These are phyloP conservation scores for Lactarius vividus DNA, from an alignment of 768 basidiomycete species.

Conservation along the genomic window DNA sequence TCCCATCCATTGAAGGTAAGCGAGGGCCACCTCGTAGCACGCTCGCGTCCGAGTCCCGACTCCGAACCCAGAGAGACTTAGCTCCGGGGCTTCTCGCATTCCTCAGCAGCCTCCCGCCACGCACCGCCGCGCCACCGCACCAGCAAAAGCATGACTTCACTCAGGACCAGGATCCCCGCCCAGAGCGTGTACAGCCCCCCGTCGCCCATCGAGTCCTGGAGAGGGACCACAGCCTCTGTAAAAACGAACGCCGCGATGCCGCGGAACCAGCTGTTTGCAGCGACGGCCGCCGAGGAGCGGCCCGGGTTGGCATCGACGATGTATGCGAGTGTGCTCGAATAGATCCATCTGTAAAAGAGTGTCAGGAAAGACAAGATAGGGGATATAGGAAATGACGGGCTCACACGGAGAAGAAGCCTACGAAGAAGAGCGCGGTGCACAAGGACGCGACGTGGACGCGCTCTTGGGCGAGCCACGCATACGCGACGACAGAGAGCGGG, in stretches of 20 bases:
- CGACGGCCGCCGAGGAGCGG: slow-evolving; percentile 70
- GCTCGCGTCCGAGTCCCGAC: not conserved
- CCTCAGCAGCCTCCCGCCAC: slow-evolving; percentile 57
- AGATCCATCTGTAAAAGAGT: slow-evolving; percentile 46
- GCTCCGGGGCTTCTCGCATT: slow-evolving; percentile 35
- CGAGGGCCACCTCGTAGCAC: not conserved
- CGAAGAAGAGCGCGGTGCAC: slow-evolving; percentile 67
- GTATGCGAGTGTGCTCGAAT: slow-evolving; percentile 74
- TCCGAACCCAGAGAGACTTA: not conserved
- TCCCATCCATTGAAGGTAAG: no score
- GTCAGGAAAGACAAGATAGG: slow-evolving; percentile 9
- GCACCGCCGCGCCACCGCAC: slow-evolving; percentile 54
- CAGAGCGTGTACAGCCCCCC: slow-evolving; percentile 77
- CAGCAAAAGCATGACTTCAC: slow-evolving; percentile 55
- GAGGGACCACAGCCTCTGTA: slow-evolving; percentile 69
- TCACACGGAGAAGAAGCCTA: slow-evolving; percentile 75
- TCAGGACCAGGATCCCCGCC: slow-evolving; percentile 50
- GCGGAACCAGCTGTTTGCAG: slow-evolving; percentile 74
- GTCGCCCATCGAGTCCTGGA: slow-evolving; percentile 67
- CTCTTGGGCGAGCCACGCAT: slow-evolving; percentile 72
- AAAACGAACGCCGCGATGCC: slow-evolving; percentile 66
- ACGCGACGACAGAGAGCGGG: slow-evolving; percentile 60
- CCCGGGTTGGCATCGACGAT: slow-evolving; percentile 86
- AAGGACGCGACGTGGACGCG: slow-evolving; percentile 64
- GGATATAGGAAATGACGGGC: slow-evolving; percentile 28